phyloP scores from a whole-genome alignment of 176 grass and related monocot species.

The sorghum (Sorghum bicolor) region DNA sequence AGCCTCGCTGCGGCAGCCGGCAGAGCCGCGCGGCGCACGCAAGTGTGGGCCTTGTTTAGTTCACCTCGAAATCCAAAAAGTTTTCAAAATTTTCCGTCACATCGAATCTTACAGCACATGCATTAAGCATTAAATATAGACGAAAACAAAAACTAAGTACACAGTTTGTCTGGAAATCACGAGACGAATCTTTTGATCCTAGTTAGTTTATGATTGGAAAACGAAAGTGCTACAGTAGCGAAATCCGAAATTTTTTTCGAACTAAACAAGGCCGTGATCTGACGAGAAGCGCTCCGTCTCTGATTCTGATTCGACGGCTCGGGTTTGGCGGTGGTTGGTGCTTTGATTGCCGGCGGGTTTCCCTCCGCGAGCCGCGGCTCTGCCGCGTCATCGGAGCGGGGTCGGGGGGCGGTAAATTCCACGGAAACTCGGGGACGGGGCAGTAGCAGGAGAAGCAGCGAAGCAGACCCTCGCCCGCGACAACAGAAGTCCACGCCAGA shows the following conservation, averaged over 20 bases:
- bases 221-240: no score
- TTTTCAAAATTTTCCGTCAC: no score
- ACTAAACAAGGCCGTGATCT: no score
- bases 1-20: not conserved
- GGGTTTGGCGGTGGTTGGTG: not conserved
- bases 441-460: not conserved
- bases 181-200: no score
- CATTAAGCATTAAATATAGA: no score
- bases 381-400: not conserved
- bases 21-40: not conserved
- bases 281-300: not conserved
- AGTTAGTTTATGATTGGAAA: no score
- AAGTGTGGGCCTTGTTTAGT: no score
- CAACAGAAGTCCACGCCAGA: not conserved
- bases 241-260: no score
- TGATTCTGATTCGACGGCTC: not conserved
- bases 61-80: no score
- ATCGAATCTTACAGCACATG: no score
- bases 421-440: not conserved
- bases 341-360: not conserved
- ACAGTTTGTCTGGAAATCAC: no score
- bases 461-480: not conserved
- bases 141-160: no score
- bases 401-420: not conserved
- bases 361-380: not conserved